These are phyloP conservation scores for Sphaerostilbella broomeana DNA, from an alignment of 2,329 filamentous ascomycete genomes.

Conservation along the genomic window DNA sequence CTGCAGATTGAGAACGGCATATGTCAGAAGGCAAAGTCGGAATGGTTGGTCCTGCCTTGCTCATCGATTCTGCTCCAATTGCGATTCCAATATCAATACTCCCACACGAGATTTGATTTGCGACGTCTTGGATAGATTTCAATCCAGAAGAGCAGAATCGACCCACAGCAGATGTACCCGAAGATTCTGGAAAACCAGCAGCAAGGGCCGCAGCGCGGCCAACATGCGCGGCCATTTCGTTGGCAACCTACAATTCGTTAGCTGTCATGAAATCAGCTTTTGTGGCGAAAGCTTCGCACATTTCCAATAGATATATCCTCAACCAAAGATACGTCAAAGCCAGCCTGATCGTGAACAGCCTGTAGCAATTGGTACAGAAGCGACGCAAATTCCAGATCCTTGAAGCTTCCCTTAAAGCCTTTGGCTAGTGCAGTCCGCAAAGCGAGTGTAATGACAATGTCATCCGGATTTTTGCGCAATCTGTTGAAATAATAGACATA, in stretches of 20 bases:
- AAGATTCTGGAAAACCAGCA: constrained; percentile 89
- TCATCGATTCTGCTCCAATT: constrained; percentile 86
- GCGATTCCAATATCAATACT: constrained; percentile 84
- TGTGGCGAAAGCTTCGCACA: too few relatives aligned
- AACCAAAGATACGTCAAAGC: constrained; percentile 70
- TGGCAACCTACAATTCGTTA: constrained; percentile 76
- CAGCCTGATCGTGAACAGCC: constrained; percentile 63
- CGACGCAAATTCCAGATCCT: constrained; percentile 86
- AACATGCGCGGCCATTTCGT: too few relatives aligned
- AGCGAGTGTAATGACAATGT: constrained; percentile 92
- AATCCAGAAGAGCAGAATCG: constrained; percentile 97
- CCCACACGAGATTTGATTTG: constrained; percentile 73
- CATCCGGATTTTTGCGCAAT: constrained; percentile 87
- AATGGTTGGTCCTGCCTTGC: constrained; percentile 61
- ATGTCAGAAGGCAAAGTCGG: constrained; percentile 74
- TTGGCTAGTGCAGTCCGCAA: constrained; percentile 85
- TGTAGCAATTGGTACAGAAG: constrained; percentile 78
- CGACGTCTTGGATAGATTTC: constrained; percentile 91
- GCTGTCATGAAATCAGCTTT: too few relatives aligned
- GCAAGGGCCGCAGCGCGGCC: constrained; percentile 81
- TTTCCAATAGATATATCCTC: constrained; percentile 93
- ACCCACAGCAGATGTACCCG: constrained; percentile 75
- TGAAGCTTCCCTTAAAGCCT: constrained; percentile 86
- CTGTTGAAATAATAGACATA: too few relatives aligned
- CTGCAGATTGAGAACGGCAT: constrained; percentile 63